A percentile compares a stretch with the other conserved stretches of the same genome.
These are phyloP conservation scores for Gremmenia infestans DNA, from an alignment of 2,329 filamentous ascomycete species.

Conservation along the genomic window DNA sequence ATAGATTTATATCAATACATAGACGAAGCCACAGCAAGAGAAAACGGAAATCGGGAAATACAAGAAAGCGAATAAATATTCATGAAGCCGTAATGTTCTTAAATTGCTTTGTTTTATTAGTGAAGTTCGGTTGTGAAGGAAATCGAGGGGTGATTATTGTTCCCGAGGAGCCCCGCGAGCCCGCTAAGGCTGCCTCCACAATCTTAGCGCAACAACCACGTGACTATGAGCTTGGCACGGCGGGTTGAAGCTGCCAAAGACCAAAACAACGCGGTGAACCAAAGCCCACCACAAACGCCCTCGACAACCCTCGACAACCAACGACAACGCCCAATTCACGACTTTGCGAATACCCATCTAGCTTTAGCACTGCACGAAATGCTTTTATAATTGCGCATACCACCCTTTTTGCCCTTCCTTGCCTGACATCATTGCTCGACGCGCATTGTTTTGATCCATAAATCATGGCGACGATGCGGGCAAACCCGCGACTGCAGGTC, in stretches of 20 bases:
- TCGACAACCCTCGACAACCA: conserved; percentile 15
- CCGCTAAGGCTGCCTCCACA: too few relatives aligned
- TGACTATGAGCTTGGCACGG: conserved; percentile 5
- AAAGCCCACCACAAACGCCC: conserved; percentile 12
- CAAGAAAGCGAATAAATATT: conserved; percentile 8
- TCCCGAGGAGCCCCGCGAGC: conserved; percentile 10
- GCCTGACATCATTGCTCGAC: conserved; percentile 16
- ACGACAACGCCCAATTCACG: conserved; percentile 8
- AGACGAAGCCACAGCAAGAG: background rate
- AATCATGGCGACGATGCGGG: conserved; percentile 32
- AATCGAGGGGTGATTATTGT: conserved; percentile 5
- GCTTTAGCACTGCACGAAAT: conserved; percentile 18
- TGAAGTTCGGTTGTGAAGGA: too few relatives aligned
- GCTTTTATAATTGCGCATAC: conserved; percentile 18
- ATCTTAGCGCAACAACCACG: conserved; percentile 2
- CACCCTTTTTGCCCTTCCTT: conserved; percentile 1
- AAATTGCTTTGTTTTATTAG: background rate
- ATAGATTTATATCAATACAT: background rate
- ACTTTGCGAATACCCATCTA: conserved; percentile 5
- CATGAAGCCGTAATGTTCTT: background rate
- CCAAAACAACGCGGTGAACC: conserved; percentile 22
- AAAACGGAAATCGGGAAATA: background rate
- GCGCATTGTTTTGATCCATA: conserved; percentile 29
- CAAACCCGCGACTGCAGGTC: conserved; percentile 56
- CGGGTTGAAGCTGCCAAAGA: conserved; percentile 6